Evolutionary conservation across 2,329 filamentous ascomycete species (phyloP).

Genomic region (Sclerotinia nivalis): DNA sequence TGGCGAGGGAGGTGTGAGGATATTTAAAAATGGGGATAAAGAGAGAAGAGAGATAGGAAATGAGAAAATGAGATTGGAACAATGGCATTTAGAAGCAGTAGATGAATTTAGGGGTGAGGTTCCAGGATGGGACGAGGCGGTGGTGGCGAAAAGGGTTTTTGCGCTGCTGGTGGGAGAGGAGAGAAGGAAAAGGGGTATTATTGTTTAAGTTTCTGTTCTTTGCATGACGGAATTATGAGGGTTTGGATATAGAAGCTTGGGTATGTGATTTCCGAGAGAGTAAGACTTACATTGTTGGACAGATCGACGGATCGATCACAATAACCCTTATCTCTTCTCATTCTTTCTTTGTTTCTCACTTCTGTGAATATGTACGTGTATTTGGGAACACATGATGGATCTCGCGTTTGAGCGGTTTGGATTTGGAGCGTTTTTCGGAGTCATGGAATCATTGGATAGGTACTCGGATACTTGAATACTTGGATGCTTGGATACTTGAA

Average conservation of each 20-base stretch:
- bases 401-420: background rate
- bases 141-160: constrained; percentile 40
- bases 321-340: background rate
- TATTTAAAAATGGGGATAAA: background rate
- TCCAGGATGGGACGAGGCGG: constrained; percentile 41
- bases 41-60: constrained; percentile 25
- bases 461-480: background rate
- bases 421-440: background rate
- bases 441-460: background rate
- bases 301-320: background rate
- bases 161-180: constrained; percentile 36
- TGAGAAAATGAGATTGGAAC: constrained; percentile 37
- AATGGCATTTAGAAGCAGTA: constrained; percentile 42
- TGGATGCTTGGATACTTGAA: background rate
- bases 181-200: constrained; percentile 28
- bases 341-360: background rate
- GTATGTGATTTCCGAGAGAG: background rate
- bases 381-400: background rate
- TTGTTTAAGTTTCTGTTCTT: background rate
- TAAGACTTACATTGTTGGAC: background rate
- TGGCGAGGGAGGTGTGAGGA: constrained; percentile 1
- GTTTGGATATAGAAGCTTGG: background rate
- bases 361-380: background rate
- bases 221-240: too few relatives aligned
- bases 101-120: constrained; percentile 39